Percentiles rank a stretch among this genome's conserved stretches.
These are phyloP conservation scores for Neurospora sp. DNA, from an alignment of 495 filamentous ascomycete species.

Conservation along the genomic window DNA sequence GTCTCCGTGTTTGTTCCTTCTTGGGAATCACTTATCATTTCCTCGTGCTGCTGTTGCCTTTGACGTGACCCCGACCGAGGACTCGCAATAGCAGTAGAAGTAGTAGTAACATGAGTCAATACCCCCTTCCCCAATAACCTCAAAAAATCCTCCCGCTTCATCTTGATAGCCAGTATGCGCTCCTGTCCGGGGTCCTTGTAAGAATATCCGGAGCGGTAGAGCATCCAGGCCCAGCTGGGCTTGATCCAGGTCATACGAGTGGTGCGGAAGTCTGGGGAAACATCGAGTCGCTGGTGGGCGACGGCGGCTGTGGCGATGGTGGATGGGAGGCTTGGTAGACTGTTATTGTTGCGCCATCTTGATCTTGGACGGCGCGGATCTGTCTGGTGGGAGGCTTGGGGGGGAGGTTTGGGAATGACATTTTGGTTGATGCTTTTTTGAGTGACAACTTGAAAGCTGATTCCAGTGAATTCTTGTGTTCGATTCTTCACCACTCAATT, in stretches of 20 bases:
- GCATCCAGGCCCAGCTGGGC: slow-evolving; percentile 56
- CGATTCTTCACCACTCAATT: too few species aligned
- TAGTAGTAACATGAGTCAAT: slow-evolving; percentile 6
- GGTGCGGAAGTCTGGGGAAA: slow-evolving; percentile 41
- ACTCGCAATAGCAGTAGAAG: neutral
- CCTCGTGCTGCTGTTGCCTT: neutral
- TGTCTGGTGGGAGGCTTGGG: slow-evolving; percentile 30
- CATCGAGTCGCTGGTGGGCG: slow-evolving; percentile 36
- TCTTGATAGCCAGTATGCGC: slow-evolving; percentile 44
- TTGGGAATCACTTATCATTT: neutral
- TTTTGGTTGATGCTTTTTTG: neutral
- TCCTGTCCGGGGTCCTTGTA: slow-evolving; percentile 39
- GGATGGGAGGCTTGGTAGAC: slow-evolving; percentile 51
- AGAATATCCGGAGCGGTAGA: slow-evolving; percentile 48
- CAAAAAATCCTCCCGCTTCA: slow-evolving; percentile 35
- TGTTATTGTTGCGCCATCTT: slow-evolving; percentile 29
- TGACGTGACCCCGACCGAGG: neutral
- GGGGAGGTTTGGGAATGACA: slow-evolving; percentile 2
- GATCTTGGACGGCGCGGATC: slow-evolving; percentile 39
- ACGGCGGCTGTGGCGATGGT: slow-evolving; percentile 47
- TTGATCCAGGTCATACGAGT: slow-evolving; percentile 61
- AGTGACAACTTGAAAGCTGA: neutral
- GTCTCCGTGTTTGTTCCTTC: neutral
- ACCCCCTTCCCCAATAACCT: slow-evolving; percentile 24
- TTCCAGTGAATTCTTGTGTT: too few species aligned